A percentile compares a stretch with the other conserved stretches of the same genome.
These are phyloP conservation scores for Monilinia laxa DNA, from an alignment of 2,329 filamentous ascomycete species.

Conservation along the genomic window DNA sequence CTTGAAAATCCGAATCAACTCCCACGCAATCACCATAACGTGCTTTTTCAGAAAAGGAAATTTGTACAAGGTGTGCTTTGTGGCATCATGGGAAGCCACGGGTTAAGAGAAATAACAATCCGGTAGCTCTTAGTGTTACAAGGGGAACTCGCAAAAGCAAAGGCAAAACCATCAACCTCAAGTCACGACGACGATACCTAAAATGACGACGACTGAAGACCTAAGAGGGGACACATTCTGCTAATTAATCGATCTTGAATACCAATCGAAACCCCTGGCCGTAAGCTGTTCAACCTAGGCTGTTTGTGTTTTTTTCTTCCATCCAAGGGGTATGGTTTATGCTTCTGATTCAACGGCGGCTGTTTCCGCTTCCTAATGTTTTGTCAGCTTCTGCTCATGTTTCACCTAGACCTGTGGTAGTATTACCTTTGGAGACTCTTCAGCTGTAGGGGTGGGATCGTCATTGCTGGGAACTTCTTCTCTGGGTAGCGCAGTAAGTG, in stretches of 20 bases:
- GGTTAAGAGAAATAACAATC: constrained; percentile 29
- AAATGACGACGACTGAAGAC: constrained; percentile 14
- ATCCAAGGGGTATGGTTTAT: not conserved
- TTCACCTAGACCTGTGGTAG: not conserved
- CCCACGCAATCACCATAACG: constrained; percentile 21
- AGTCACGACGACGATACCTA: constrained; percentile 15
- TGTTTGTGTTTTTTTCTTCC: constrained; percentile 8
- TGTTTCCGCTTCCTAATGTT: constrained; percentile 29
- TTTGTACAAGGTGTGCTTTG: constrained; percentile 36
- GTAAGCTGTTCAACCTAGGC: constrained; percentile 13
- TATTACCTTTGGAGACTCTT: constrained; percentile 33
- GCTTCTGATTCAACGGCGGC: constrained; percentile 29
- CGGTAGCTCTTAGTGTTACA: constrained; percentile 39
- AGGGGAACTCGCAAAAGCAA: constrained; percentile 33
- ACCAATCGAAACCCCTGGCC: constrained; percentile 2
- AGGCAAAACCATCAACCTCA: constrained; percentile 27
- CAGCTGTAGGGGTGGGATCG: constrained; percentile 30
- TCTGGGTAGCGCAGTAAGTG: constrained; percentile 26
- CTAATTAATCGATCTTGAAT: constrained; percentile 20
- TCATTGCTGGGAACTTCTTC: constrained; percentile 38
- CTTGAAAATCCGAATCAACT: constrained; percentile 26
- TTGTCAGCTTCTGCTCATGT: constrained; percentile 24
- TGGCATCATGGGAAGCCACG: constrained; percentile 31
- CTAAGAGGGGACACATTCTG: constrained; percentile 2
- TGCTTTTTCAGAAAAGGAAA: constrained; percentile 33